Conservation (phyloP, 169 alveolate genomes). For the Cyclospora cayetanensis region DNA sequence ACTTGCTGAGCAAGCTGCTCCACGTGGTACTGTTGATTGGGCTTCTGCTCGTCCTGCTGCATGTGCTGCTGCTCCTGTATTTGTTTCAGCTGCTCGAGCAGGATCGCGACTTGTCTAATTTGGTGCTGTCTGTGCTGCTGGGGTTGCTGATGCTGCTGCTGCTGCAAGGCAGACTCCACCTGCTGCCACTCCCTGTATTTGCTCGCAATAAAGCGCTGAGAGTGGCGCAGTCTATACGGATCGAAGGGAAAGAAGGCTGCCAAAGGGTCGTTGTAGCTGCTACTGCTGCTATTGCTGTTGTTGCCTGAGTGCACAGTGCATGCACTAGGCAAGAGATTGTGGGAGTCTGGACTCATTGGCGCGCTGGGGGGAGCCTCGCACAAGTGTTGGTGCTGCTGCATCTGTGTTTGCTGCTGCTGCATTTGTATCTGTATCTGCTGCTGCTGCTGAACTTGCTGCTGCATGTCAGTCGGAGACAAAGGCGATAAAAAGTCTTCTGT, state of each 20-base stretch:
- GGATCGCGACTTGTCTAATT: too few relatives aligned
- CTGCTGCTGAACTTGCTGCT: not conserved
- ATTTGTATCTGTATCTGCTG: not conserved
- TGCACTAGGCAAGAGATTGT: too few relatives aligned
- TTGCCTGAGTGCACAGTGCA: not conserved
- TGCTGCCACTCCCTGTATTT: conserved; percentile 57
- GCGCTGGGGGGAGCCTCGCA: not conserved
- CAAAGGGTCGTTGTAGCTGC: conserved; percentile 47
- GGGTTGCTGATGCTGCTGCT: not conserved
- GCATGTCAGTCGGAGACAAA: not conserved
- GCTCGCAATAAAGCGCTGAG: conserved; percentile 29
- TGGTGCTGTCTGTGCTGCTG: too few relatives aligned
- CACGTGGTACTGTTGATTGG: too few relatives aligned
- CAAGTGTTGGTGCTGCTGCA: not conserved
- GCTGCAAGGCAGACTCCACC: not conserved
- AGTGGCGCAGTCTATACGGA: conserved; percentile 64
- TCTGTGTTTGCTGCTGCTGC: not conserved
- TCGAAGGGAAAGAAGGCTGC: conserved; percentile 66
- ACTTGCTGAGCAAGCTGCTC: too few relatives aligned
- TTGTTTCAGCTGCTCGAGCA: too few relatives aligned
- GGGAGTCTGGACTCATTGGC: too few relatives aligned
- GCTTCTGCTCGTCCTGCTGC: too few relatives aligned
- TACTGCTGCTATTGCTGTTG: not conserved
- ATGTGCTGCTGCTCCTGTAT: too few relatives aligned
- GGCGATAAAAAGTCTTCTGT: not conserved